A percentile compares a stretch with the other conserved stretches of the same genome.
Conservation (phyloP, 192 early-diverging fungal genomes). For the Coemansia sp. region DNA sequence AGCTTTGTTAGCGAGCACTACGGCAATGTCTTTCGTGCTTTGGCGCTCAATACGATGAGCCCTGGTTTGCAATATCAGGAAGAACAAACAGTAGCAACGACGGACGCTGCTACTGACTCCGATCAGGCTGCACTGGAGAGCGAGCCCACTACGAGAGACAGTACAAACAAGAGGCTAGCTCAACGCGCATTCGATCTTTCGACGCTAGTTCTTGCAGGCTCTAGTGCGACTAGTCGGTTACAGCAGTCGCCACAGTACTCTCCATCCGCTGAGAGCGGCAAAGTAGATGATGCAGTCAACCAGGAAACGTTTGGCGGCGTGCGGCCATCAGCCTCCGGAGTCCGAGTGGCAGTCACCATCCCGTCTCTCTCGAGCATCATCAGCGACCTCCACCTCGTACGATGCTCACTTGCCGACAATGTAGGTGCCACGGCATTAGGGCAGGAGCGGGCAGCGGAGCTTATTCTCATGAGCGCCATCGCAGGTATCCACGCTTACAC, state of each 20-base stretch:
- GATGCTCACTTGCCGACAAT: not conserved
- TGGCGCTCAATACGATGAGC: constrained; percentile 9
- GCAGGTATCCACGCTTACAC: constrained; percentile 63
- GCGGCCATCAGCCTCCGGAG: not conserved
- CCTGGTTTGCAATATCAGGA: not conserved
- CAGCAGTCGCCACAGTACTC: not conserved
- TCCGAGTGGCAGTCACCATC: constrained; percentile 1
- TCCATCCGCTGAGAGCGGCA: constrained; percentile 2
- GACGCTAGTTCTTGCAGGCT: constrained; percentile 25
- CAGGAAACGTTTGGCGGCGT: not conserved
- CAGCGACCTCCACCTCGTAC: constrained; percentile 28
- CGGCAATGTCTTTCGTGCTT: constrained; percentile 29
- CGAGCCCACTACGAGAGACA: not conserved
- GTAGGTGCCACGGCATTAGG: not conserved
- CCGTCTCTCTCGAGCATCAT: constrained; percentile 23
- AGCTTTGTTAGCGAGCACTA: constrained; percentile 57
- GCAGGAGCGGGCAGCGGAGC: not conserved
- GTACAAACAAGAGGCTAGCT: constrained; percentile 13
- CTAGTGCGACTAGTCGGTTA: not conserved
- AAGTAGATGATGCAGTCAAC: not conserved
- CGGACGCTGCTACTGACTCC: not conserved
- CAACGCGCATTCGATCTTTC: constrained; percentile 43
- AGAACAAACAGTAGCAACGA: not conserved
- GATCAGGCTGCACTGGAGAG: not conserved
- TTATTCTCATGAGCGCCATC: constrained; percentile 35